phyloP scores from a whole-genome alignment of 345 rosid species.

The Aquilaria sinensis region DNA sequence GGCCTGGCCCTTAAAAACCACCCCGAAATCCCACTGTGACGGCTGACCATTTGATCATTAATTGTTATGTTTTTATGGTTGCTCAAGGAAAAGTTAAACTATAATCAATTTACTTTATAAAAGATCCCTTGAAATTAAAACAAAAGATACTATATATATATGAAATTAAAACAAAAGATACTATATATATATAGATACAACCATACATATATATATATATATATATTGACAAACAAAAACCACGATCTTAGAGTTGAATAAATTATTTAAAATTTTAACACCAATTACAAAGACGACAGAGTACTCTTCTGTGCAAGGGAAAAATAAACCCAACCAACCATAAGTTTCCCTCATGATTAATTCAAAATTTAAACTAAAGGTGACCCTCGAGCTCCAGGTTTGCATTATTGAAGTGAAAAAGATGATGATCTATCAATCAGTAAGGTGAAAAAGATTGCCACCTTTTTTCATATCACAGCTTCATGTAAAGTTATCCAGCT shows the following conservation, averaged over 20 bases:
- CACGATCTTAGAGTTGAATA: too few species aligned
- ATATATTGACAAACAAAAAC: too few species aligned
- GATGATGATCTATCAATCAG: constrained; percentile 46
- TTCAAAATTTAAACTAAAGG: constrained; percentile 26
- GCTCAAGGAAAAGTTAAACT: too few species aligned
- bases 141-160: background rate
- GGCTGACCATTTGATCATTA: constrained; percentile 34
- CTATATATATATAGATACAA: too few species aligned
- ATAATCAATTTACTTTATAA: background rate
- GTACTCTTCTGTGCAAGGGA: background rate
- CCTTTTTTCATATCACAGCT: constrained; percentile 26
- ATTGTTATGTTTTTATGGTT: background rate
- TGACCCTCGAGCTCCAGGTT: constrained; percentile 4
- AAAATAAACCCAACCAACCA: background rate
- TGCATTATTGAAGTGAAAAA: constrained; percentile 31
- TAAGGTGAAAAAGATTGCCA: constrained; percentile 26
- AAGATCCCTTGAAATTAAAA: background rate
- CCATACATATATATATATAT: too few species aligned
- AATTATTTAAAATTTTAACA: too few species aligned
- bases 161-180: too few species aligned
- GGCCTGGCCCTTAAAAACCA: constrained; percentile 12
- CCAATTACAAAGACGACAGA: too few species aligned
- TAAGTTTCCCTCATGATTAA: background rate
- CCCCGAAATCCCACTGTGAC: constrained; percentile 21
- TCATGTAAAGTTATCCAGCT: constrained; percentile 9